phyloP scores from a whole-genome alignment of 1,284 basidiomycete genomes.

The Coniferiporia weirii region DNA sequence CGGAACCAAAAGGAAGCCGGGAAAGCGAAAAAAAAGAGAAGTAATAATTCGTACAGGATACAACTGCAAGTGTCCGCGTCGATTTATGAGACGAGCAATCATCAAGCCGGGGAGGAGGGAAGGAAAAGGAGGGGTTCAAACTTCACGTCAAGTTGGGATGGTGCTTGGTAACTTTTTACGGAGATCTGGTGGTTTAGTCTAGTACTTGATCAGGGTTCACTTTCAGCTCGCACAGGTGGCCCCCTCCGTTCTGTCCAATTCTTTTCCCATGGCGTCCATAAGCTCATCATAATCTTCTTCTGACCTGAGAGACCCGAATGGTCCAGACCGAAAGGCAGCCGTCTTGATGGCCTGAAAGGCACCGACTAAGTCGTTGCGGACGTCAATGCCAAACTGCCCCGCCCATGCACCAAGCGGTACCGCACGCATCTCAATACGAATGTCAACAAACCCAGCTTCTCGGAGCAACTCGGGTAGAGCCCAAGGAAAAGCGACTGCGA shows the following conservation, averaged over 20 bases:
- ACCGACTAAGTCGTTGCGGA: constrained; percentile 19
- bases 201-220: too few relatives aligned
- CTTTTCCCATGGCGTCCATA: background rate
- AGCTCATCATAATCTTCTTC: constrained; percentile 2
- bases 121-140: background rate
- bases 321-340: background rate
- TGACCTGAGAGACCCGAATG: background rate
- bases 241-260: constrained; percentile 2
- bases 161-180: too few relatives aligned
- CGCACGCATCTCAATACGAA: constrained; percentile 17
- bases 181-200: too few relatives aligned
- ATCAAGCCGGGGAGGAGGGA: background rate
- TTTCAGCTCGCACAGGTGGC: too few relatives aligned
- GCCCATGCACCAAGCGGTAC: constrained; percentile 22
- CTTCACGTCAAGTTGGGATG: background rate
- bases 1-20: too few relatives aligned
- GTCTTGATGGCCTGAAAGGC: constrained; percentile 12
- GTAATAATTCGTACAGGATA: background rate
- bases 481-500: constrained; percentile 20
- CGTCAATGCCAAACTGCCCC: constrained; percentile 17
- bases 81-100: background rate
- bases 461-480: constrained; percentile 22
- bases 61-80: background rate
- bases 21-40: too few relatives aligned
- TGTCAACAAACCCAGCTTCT: constrained; percentile 22